Percentiles rank a stretch among this genome's conserved stretches.
These are phyloP conservation scores for Alisma plantagoaquatica DNA, from an alignment of 106 monocot genomes.

Conservation along the genomic window DNA sequence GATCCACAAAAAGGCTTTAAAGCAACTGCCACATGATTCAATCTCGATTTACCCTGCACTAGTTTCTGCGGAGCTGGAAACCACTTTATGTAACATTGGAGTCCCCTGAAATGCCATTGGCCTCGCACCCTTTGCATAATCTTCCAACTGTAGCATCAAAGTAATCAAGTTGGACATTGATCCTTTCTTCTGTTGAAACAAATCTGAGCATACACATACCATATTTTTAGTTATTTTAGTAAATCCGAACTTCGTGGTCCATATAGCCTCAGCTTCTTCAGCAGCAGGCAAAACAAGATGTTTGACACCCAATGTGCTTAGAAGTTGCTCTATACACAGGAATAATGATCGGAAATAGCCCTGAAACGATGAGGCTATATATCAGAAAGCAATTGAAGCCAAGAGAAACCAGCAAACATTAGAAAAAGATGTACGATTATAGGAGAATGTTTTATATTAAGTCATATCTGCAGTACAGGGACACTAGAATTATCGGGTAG, in stretches of 20 bases:
- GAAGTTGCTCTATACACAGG: slow-evolving; percentile 51
- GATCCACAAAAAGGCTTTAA: too few relatives aligned
- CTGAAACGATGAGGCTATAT: too few relatives aligned
- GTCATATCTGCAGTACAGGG: too few relatives aligned
- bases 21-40: too few relatives aligned
- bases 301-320: slow-evolving; percentile 52
- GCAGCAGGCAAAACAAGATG: slow-evolving; percentile 78
- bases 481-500: too few relatives aligned
- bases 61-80: slow-evolving; percentile 14
- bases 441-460: too few relatives aligned
- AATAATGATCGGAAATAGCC: slow-evolving; percentile 76
- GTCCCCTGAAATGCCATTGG: slow-evolving; percentile 46
- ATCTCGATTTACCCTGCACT: too few relatives aligned
- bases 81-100: slow-evolving; percentile 37
- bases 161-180: too few relatives aligned
- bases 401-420: too few relatives aligned
- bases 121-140: slow-evolving; percentile 30
- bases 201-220: slow-evolving; percentile 27
- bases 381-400: too few relatives aligned
- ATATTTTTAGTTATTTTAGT: slow-evolving; percentile 32
- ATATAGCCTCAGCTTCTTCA: slow-evolving; percentile 68
- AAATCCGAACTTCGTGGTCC: slow-evolving; percentile 81
- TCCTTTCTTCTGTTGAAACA: too few relatives aligned
- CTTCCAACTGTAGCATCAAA: slow-evolving; percentile 27
- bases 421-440: too few relatives aligned